Percentiles rank a stretch among this genome's conserved stretches.
Conservation (phyloP, 2,329 filamentous ascomycete species). For the Neofusicoccum sp. region DNA sequence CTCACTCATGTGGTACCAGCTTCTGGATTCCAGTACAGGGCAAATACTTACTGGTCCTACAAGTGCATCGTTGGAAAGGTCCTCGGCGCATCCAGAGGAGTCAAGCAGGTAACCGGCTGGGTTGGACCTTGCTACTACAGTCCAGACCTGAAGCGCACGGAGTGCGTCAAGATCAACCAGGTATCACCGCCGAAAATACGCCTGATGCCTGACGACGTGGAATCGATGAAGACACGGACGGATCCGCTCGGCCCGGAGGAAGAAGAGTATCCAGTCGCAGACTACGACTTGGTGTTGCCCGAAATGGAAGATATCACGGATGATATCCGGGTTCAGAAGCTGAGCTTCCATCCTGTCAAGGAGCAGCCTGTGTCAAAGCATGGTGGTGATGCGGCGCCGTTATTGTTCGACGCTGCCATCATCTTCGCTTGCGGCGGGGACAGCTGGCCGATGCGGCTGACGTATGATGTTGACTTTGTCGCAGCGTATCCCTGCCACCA, state of each 20-base stretch:
- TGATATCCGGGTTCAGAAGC: conserved; percentile 66
- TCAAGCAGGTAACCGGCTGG: conserved; percentile 70
- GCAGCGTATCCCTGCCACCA: conserved; percentile 42
- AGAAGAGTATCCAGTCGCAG: conserved; percentile 61
- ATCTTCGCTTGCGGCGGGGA: conserved; percentile 41
- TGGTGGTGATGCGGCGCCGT: conserved; percentile 29
- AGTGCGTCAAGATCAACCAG: conserved; percentile 68
- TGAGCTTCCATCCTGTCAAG: conserved; percentile 56
- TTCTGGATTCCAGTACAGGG: conserved; percentile 74
- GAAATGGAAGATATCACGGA: conserved; percentile 60
- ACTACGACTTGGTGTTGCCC: conserved; percentile 63
- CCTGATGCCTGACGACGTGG: conserved; percentile 59
- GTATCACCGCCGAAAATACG: conserved; percentile 54
- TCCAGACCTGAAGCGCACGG: conserved; percentile 63
- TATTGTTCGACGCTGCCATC: conserved; percentile 39
- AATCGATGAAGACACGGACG: conserved; percentile 65
- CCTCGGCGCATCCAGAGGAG: conserved; percentile 64
- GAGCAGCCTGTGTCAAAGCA: conserved; percentile 32
- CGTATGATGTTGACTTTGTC: conserved; percentile 43
- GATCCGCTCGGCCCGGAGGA: conserved; percentile 66
- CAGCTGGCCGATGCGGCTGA: conserved; percentile 39
- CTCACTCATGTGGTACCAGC: conserved; percentile 67
- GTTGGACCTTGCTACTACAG: conserved; percentile 70
- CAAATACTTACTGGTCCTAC: conserved; percentile 74
- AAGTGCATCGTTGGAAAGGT: conserved; percentile 73